These are phyloP conservation scores for Xylaria multiplex DNA, from an alignment of 2,329 filamentous ascomycete species.

Conservation along the genomic window DNA sequence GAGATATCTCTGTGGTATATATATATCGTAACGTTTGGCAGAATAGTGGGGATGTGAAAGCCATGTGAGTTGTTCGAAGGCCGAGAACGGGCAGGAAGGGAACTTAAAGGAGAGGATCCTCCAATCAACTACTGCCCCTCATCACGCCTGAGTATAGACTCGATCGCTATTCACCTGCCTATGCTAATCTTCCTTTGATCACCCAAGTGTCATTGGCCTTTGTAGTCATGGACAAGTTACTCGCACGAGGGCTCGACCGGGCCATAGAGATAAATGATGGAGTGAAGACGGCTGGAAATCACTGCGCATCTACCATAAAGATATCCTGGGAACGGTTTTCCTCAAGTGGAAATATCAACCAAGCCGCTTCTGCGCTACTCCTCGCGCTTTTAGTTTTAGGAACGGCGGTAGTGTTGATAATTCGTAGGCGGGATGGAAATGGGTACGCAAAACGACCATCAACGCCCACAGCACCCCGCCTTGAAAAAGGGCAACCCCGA, in stretches of 20 bases:
- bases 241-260: conserved; percentile 29
- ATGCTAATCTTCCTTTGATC: background rate
- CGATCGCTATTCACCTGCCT: conserved; percentile 3
- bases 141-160: conserved; percentile 5
- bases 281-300: conserved; percentile 27
- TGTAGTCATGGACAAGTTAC: conserved; percentile 27
- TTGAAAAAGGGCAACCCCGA: conserved; percentile 44
- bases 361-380: conserved; percentile 30
- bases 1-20: conserved; percentile 41
- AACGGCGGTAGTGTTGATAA: conserved; percentile 33
- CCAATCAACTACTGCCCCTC: conserved; percentile 15
- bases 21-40: conserved; percentile 29
- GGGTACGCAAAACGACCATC: conserved; percentile 33
- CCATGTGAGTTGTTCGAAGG: conserved; percentile 18
- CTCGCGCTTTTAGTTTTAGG: conserved; percentile 38
- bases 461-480: conserved; percentile 41
- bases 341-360: conserved; percentile 20
- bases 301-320: conserved; percentile 36
- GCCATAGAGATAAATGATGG: conserved; percentile 34
- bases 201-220: background rate
- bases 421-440: conserved; percentile 34
- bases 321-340: conserved; percentile 30
- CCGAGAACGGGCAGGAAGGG: conserved; percentile 42
- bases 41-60: conserved; percentile 15
- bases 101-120: conserved; percentile 7